phyloP scores from a whole-genome alignment of 345 rosid species.

The Psidium friedrichsthalianum region DNA sequence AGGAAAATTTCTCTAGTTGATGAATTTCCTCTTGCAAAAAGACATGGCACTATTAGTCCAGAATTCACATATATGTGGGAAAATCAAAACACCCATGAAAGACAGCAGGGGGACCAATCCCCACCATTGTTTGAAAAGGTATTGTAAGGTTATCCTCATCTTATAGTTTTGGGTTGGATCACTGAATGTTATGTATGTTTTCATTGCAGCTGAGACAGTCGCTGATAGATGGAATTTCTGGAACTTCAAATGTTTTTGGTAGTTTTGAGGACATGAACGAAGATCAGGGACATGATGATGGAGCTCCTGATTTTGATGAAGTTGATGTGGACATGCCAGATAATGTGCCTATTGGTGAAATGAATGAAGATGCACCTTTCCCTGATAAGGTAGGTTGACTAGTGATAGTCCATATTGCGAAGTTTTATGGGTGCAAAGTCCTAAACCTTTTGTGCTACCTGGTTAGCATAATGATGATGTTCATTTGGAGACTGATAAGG shows the following conservation, averaged over 20 bases:
- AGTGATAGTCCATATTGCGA: background rate
- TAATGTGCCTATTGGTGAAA: slow-evolving; percentile 38
- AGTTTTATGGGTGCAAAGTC: background rate
- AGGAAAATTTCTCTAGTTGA: slow-evolving; percentile 27
- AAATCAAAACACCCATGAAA: slow-evolving; percentile 11
- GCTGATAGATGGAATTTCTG: slow-evolving; percentile 37
- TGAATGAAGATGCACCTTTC: slow-evolving; percentile 42
- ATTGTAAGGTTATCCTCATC: background rate
- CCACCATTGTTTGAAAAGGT: slow-evolving; percentile 76
- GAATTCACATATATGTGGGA: slow-evolving; percentile 71
- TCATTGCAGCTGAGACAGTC: slow-evolving; percentile 63
- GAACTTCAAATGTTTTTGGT: slow-evolving; percentile 20
- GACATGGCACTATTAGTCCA: slow-evolving; percentile 57
- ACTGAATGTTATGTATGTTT: background rate
- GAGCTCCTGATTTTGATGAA: slow-evolving; percentile 36
- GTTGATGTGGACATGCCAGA: slow-evolving; percentile 42
- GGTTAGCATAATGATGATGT: slow-evolving; percentile 27
- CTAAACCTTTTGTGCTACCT: slow-evolving; percentile 5
- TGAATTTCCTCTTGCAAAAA: slow-evolving; percentile 73
- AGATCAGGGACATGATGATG: slow-evolving; percentile 35
- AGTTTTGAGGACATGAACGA: slow-evolving; percentile 18
- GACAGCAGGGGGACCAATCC: slow-evolving; percentile 22
- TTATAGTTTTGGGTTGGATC: background rate
- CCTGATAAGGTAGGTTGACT: slow-evolving; percentile 23
- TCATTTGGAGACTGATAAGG: slow-evolving; percentile 20